Base-by-base conservation (phyloP, 2,329 filamentous ascomycete species). In the Fusarium sp. region DNA sequence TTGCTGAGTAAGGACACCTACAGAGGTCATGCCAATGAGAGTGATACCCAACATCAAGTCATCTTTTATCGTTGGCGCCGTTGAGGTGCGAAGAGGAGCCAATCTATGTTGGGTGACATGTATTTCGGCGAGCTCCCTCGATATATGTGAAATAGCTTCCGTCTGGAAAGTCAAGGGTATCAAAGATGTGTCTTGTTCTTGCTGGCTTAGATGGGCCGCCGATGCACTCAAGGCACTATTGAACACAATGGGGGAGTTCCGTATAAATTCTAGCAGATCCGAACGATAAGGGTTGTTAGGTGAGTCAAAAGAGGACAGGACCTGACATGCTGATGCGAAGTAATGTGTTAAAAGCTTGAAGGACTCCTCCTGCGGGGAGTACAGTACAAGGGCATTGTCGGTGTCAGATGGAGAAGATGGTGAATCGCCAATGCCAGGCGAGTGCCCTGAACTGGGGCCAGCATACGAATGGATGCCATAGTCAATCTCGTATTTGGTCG, bases 11-110 rank as follows among this genome's bases (percentile, higher is more conserved):
- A 8, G 4, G 5, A 16, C 10, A 40, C 62, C 4, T 42, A 73
- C 73, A 21, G 73, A 67, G 9, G 73, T 74, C 67, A 75, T 74
- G 5, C 73, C 67, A 1, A 75, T n/a, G 15, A 75, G 37, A 1
- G 75, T 67, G 7, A 71, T 59, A 1, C 64, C 57, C 1, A 75
- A 16, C 4, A 75, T 18, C 0, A 75, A n/a, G 8, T 74, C 67
- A 8, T 74, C 64, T 4, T 56, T 69, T 0, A 75, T 64, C 1
- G 16, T 37, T 32, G 38, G 9, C 12, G 9, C 10, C 9, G 9
- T 21, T 10, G 18, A n/a, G 32, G 2, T 2, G 21, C 19, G 13
- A 5, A n/a, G 21, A 5, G 21, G 21, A 23, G 33, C 13, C 11
- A 23, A 4, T 21, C 1, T 3, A 3, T 13, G 5, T 0, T 9